phyloP scores from a whole-genome alignment of 2,329 filamentous ascomycete genomes.

The Botryotinia narcissicola region DNA sequence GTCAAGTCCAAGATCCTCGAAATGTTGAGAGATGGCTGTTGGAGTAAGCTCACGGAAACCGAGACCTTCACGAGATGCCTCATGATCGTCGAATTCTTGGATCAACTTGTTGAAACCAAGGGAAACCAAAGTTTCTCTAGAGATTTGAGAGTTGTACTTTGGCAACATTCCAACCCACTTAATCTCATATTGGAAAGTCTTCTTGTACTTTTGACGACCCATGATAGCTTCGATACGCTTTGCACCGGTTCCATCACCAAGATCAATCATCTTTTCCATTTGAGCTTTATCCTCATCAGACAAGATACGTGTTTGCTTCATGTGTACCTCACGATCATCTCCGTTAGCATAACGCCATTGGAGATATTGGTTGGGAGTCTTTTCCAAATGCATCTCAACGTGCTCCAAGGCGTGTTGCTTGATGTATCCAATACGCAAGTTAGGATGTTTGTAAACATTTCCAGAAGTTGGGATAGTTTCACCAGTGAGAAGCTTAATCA shows the following conservation, averaged over 20 bases:
- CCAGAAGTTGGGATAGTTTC: conserved; percentile 81
- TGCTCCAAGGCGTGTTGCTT: conserved; percentile 99
- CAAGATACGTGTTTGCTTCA: conserved; percentile 94
- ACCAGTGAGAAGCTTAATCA: conserved; percentile 95
- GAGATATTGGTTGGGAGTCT: conserved; percentile 97
- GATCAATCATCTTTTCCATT: conserved; percentile 85
- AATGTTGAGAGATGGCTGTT: conserved; percentile 94
- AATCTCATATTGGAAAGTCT: conserved; percentile 97
- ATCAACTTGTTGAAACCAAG: conserved; percentile 90
- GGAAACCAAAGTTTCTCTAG: conserved; percentile 83
- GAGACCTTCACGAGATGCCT: conserved; percentile 96
- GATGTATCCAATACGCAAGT: conserved; percentile 98
- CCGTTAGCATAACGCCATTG: conserved; percentile 98
- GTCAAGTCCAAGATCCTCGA: conserved; percentile 93
- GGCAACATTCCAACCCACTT: conserved; percentile 90
- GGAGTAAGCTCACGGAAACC: conserved; percentile 93
- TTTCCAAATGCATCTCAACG: conserved; percentile 99
- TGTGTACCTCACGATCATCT: conserved; percentile 91
- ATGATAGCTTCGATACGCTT: conserved; percentile 84
- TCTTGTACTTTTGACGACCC: conserved; percentile 98
- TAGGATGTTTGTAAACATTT: conserved; percentile 96
- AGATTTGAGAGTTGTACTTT: conserved; percentile 91
- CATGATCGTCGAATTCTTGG: conserved; percentile 98
- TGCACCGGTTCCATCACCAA: conserved; percentile 76
- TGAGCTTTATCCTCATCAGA: conserved; percentile 82